Evolutionary conservation across 495 filamentous ascomycete species (phyloP).

Genomic region (Penicillium bialowiezense): DNA sequence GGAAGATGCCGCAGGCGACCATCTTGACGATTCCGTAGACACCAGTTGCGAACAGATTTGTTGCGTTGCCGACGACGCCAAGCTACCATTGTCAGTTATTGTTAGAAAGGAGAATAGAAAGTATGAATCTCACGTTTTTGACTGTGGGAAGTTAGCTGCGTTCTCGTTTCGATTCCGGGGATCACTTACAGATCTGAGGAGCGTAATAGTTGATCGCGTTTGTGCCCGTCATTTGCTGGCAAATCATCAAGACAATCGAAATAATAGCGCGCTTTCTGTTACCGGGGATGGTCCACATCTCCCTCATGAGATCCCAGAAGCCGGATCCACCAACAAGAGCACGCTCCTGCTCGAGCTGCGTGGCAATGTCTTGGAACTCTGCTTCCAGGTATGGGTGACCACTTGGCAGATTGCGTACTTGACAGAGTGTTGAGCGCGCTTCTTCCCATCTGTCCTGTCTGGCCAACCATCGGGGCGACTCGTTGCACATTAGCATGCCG

Average conservation of each 20-base stretch:
- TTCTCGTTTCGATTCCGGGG: neutral
- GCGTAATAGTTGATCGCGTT: slow-evolving; percentile 72
- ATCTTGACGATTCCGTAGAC: slow-evolving; percentile 56
- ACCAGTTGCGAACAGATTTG: slow-evolving; percentile 52
- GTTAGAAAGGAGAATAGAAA: neutral
- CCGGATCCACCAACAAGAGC: slow-evolving; percentile 57
- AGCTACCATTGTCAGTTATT: slow-evolving; percentile 17
- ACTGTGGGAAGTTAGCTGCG: slow-evolving; percentile 9
- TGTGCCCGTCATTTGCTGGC: slow-evolving; percentile 68
- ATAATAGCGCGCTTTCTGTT: slow-evolving; percentile 62
- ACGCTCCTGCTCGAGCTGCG: slow-evolving; percentile 67
- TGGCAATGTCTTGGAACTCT: slow-evolving; percentile 62
- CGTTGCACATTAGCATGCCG: slow-evolving; percentile 60
- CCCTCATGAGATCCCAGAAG: slow-evolving; percentile 63
- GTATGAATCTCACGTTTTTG: slow-evolving; percentile 20
- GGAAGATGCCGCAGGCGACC: slow-evolving; percentile 57
- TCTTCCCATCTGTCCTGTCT: slow-evolving; percentile 69
- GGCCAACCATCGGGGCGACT: slow-evolving; percentile 70
- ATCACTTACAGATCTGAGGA: slow-evolving; percentile 63
- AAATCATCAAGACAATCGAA: slow-evolving; percentile 61
- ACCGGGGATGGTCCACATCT: slow-evolving; percentile 67
- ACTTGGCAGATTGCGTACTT: slow-evolving; percentile 50
- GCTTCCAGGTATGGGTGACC: slow-evolving; percentile 63
- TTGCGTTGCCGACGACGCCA: slow-evolving; percentile 44
- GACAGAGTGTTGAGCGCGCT: slow-evolving; percentile 51